Percentiles rank a stretch among this genome's conserved stretches.
These are phyloP conservation scores for Calophaca sinica DNA, from an alignment of 306 rosid species.

Conservation along the genomic window DNA sequence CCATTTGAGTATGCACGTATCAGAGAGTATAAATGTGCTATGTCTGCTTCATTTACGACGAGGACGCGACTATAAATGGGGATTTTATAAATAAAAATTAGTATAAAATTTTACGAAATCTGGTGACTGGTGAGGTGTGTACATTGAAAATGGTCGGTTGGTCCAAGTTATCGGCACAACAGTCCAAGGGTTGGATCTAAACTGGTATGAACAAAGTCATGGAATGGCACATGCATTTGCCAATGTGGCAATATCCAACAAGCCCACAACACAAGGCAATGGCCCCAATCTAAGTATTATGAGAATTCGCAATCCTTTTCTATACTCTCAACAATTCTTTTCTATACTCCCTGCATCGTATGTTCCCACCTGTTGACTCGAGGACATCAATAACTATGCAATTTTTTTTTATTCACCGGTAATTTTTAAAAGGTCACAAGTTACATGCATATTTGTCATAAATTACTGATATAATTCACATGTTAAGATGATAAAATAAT, in stretches of 20 bases:
- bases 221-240: conserved; percentile 52
- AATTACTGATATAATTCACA: neutral
- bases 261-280: conserved; percentile 40
- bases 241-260: neutral
- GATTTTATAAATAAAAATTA: too few species aligned
- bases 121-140: conserved; percentile 20
- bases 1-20: conserved; percentile 38
- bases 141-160: conserved; percentile 49
- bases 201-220: conserved; percentile 31
- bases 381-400: neutral
- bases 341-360: neutral
- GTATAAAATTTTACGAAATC: neutral
- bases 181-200: conserved; percentile 43
- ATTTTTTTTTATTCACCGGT: neutral
- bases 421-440: neutral
- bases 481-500: neutral
- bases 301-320: neutral
- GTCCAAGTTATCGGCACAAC: conserved; percentile 63
- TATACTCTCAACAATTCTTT: neutral
- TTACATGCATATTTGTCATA: neutral
- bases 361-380: conserved; percentile 44
- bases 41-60: conserved; percentile 29
- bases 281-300: conserved; percentile 29
- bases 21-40: neutral
- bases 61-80: neutral